Percentiles rank a stretch among this genome's conserved stretches.
phyloP scores from a whole-genome alignment of 2,329 filamentous ascomycete species.

The Mycocentrospora acerina region DNA sequence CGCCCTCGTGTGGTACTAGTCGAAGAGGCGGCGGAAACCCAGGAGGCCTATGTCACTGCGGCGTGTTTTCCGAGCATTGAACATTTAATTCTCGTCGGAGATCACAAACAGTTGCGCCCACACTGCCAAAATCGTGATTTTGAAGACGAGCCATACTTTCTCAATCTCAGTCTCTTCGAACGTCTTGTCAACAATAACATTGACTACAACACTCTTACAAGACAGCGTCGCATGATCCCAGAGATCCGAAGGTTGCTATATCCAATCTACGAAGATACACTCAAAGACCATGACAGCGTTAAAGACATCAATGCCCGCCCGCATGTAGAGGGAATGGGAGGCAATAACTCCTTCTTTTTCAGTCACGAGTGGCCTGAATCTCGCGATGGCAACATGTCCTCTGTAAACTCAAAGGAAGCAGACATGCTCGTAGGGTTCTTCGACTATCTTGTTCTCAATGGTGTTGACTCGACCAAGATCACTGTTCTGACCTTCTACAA shows the following conservation, averaged over 20 bases:
- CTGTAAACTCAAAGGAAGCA: slow-evolving; percentile 70
- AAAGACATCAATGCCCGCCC: slow-evolving; percentile 47
- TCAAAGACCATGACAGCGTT: slow-evolving; percentile 63
- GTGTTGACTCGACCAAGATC: slow-evolving; percentile 61
- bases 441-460: slow-evolving; percentile 70
- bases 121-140: slow-evolving; percentile 65
- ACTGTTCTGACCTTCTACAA: slow-evolving; percentile 88
- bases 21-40: slow-evolving; percentile 78
- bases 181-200: slow-evolving; percentile 68
- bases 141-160: slow-evolving; percentile 60
- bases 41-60: slow-evolving; percentile 63
- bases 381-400: slow-evolving; percentile 64
- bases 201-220: slow-evolving; percentile 63
- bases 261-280: slow-evolving; percentile 60
- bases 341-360: slow-evolving; percentile 62
- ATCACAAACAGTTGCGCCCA: slow-evolving; percentile 77
- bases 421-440: slow-evolving; percentile 74
- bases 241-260: slow-evolving; percentile 63
- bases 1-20: slow-evolving; percentile 70
- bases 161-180: slow-evolving; percentile 79
- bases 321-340: slow-evolving; percentile 64
- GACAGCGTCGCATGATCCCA: slow-evolving; percentile 73
- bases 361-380: slow-evolving; percentile 66
- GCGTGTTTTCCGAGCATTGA: slow-evolving; percentile 63
- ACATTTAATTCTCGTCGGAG: slow-evolving; percentile 71